Conservation (phyloP, 1,284 basidiomycete species). For the Bjerkandera adusta region DNA sequence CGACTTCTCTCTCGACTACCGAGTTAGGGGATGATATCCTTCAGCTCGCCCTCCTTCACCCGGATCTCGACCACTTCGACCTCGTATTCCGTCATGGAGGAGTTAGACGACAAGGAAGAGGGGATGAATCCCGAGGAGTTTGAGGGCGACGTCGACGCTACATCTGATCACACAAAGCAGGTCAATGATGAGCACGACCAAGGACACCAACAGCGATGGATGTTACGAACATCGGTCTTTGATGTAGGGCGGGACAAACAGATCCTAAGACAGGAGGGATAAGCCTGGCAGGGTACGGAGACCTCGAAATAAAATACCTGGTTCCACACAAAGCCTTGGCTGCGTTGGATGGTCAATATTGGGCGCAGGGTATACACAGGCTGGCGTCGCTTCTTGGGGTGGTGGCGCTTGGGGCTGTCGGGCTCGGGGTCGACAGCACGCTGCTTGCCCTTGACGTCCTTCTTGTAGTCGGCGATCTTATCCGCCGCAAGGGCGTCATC, state of each 20-base stretch:
- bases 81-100: constrained; percentile 66
- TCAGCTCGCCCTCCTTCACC: constrained; percentile 71
- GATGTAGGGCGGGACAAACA: constrained; percentile 82
- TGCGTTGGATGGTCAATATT: constrained; percentile 79
- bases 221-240: constrained; percentile 82
- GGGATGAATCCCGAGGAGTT: constrained; percentile 63
- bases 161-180: constrained; percentile 44
- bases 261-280: constrained; percentile 46
- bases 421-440: constrained; percentile 63
- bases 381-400: constrained; percentile 56
- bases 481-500: constrained; percentile 40
- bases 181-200: constrained; percentile 12
- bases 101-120: constrained; percentile 65
- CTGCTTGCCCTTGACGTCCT: constrained; percentile 76
- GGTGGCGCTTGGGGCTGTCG: constrained; percentile 46
- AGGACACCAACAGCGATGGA: constrained; percentile 16
- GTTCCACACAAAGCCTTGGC: constrained; percentile 87
- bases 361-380: constrained; percentile 64
- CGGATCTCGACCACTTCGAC: constrained; percentile 84
- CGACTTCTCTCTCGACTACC: no score
- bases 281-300: constrained; percentile 5
- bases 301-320: constrained; percentile 52
- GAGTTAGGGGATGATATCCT: constrained; percentile 66
- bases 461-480: constrained; percentile 40
- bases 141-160: constrained; percentile 78